Evolutionary conservation across 129 eudicot species (phyloP).

Genomic region (Centaurea solstitialis): DNA sequence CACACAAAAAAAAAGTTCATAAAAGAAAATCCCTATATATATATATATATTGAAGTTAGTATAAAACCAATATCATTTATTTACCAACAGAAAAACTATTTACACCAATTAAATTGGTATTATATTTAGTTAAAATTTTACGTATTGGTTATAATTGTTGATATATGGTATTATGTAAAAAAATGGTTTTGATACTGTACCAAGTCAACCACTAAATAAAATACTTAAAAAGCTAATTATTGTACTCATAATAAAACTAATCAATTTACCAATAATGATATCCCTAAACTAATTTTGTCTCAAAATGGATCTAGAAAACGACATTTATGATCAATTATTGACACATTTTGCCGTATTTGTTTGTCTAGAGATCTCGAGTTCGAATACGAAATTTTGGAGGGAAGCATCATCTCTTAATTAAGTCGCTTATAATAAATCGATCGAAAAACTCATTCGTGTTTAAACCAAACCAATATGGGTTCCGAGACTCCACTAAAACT

Average conservation of each 20-base stretch:
- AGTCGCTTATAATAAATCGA: background rate
- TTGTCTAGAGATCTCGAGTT: background rate
- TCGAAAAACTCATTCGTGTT: background rate
- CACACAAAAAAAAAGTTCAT: no score
- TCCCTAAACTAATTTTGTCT: background rate
- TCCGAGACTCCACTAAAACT: constrained; percentile 40
- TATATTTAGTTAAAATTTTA: no score
- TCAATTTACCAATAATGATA: background rate
- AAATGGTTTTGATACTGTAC: background rate
- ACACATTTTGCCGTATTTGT: background rate
- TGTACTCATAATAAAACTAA: background rate
- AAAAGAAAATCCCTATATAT: no score
- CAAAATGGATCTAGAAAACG: background rate
- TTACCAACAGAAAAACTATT: no score
- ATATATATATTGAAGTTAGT: no score
- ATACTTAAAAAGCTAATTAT: background rate
- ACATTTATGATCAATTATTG: background rate
- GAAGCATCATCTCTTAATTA: background rate
- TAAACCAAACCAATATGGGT: constrained; percentile 17
- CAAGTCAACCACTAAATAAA: background rate
- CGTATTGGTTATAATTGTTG: no score
- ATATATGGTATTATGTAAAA: no score
- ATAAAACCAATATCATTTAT: background rate
- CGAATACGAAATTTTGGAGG: background rate
- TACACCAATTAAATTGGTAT: no score